phyloP scores from a whole-genome alignment of 2,329 filamentous ascomycete species.

The Tolypocladium ophioglossoides region DNA sequence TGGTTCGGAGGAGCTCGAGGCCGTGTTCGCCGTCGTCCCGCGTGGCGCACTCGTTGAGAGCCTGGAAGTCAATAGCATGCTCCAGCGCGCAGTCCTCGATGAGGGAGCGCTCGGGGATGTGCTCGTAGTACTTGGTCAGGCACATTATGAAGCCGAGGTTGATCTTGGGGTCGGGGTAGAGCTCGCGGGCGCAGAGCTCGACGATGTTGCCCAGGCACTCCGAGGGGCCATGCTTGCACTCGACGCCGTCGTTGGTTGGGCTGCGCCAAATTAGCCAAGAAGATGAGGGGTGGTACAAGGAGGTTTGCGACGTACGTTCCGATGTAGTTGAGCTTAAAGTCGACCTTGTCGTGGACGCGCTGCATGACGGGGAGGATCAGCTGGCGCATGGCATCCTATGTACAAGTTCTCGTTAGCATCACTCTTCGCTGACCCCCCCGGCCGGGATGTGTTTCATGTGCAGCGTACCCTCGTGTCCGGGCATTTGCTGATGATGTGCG shows the following conservation, averaged over 20 bases:
- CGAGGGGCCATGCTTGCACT: conserved; percentile 77
- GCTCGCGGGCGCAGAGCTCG: conserved; percentile 75
- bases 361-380: conserved; percentile 84
- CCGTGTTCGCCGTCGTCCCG: conserved; percentile 64
- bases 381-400: conserved; percentile 66
- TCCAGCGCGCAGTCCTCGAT: conserved; percentile 83
- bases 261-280: conserved; percentile 22
- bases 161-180: conserved; percentile 77
- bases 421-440: background rate
- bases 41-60: conserved; percentile 72
- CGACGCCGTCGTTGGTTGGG: conserved; percentile 69
- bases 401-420: background rate
- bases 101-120: conserved; percentile 69
- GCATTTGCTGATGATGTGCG: conserved; percentile 96
- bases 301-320: conserved; percentile 49
- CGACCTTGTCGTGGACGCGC: conserved; percentile 67
- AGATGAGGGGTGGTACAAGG: too few relatives aligned
- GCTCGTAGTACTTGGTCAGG: conserved; percentile 60
- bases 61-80: conserved; percentile 74
- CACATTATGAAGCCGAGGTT: conserved; percentile 93
- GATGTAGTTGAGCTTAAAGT: conserved; percentile 87
- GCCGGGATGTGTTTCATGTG: background rate
- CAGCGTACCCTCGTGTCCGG: conserved; percentile 62
- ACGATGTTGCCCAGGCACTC: conserved; percentile 93
- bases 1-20: conserved; percentile 55